These are phyloP conservation scores for Pythium phragmiticola DNA, from an alignment of 352 stramenopile species.

Conservation along the genomic window DNA sequence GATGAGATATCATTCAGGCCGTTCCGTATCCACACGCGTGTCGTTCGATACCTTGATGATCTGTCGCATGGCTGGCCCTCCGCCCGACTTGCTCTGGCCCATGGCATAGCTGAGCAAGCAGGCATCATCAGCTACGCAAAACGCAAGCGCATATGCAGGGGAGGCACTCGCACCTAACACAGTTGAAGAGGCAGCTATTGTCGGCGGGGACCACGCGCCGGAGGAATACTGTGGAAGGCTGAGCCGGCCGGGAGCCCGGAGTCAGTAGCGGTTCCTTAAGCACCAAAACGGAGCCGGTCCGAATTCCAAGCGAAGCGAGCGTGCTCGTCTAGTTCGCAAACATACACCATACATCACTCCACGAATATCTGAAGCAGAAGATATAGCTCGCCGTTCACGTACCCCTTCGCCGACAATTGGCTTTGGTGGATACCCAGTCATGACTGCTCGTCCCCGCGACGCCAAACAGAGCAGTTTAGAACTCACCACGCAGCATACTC, in stretches of 20 bases:
- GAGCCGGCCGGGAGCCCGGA: slow-evolving; percentile 6
- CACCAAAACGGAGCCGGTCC: slow-evolving; percentile 67
- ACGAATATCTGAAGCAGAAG: neutral
- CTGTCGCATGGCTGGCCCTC: slow-evolving; percentile 58
- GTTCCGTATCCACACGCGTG: neutral
- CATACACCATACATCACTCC: neutral
- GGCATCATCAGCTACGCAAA: neutral
- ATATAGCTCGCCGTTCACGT: slow-evolving; percentile 15
- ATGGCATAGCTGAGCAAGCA: slow-evolving; percentile 50
- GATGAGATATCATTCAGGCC: neutral
- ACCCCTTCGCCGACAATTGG: slow-evolving; percentile 57
- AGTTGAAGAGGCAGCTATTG: slow-evolving; percentile 88
- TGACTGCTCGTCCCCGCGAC: slow-evolving; percentile 40
- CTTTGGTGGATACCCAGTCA: slow-evolving; percentile 76
- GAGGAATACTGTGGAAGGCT: slow-evolving; percentile 54
- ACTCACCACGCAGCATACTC: neutral
- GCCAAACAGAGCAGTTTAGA: neutral
- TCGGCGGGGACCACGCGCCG: slow-evolving; percentile 75
- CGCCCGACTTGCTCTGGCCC: slow-evolving; percentile 55
- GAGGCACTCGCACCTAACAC: slow-evolving; percentile 51
- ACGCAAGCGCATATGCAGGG: neutral
- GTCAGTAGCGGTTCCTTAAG: slow-evolving; percentile 56
- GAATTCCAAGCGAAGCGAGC: slow-evolving; percentile 51
- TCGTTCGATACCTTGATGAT: slow-evolving; percentile 45
- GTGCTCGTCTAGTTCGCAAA: slow-evolving; percentile 16